Evolutionary conservation across 2,329 filamentous ascomycete species (phyloP), one percentile per base, ranked within the genome.

Genomic region (Thermomyces lanuginosus): DNA sequence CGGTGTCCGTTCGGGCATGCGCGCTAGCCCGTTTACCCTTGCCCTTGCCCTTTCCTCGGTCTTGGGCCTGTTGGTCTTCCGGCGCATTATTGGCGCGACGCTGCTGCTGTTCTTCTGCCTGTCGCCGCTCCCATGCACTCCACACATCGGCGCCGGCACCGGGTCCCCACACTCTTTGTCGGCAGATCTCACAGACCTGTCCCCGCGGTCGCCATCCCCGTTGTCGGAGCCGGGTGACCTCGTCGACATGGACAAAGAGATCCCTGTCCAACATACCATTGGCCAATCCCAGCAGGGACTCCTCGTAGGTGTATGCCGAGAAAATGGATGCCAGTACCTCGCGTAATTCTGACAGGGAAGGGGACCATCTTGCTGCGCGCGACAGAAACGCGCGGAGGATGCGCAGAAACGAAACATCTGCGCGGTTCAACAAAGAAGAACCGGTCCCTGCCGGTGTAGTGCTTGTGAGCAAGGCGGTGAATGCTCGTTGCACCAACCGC

Each of bases 251-350:
- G 21, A 77, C 69, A 43, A 95, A 98, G 4, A 92, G 64, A 42
- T 89, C 89, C 39, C 82, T 76, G 36, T 92, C 84, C 0, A 98
- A 63, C 30, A 98, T 72, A 3, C 76, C 68, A 47, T 86, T 92
- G 1, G 89, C 82, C 3, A 98, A 68, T 2, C 69, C 65, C 11
- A 98, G 65, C 9, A 98, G 79, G 0, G 79, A 84, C 48, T 86
- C 80, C 51, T 98, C 89, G 47, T 95, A 93, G 0, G 83, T 76
- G 48, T 98, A 98, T 0, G 89, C 86, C 0, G 86, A 74, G 55
- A 98, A 95, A 29, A 98, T 86, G 8, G 84, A 89, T 1, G 72
- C 63, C 2, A 98, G 66, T 1, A 95, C 84, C 5, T 70, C 69
- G 22, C 89, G 76, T 3, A 98, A 65, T 46, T 95, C 83, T 1